Conservation (phyloP, 2,329 filamentous ascomycete species). For the Ceratocystis huliohia region DNA sequence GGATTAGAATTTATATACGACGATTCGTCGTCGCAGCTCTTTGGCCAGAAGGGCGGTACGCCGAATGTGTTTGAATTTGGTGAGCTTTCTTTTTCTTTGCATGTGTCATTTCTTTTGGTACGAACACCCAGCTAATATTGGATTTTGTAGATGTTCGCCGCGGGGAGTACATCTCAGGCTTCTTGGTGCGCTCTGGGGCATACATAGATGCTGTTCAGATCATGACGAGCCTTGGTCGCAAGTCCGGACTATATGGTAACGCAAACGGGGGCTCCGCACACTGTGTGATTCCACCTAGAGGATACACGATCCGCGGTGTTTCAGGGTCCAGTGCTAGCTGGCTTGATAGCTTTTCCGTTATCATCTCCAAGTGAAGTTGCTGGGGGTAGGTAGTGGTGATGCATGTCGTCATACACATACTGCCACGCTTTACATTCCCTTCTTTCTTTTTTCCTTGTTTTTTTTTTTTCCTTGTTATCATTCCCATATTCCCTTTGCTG, state of each 20-base stretch:
- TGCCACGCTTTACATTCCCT: too few species aligned
- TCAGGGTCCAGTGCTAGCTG: conserved; percentile 68
- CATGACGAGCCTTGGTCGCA: conserved; percentile 75
- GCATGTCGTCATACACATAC: neutral
- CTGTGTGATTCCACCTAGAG: conserved; percentile 70
- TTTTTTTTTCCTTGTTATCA: conserved; percentile 12
- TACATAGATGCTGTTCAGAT: conserved; percentile 87
- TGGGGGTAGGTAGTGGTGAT: conserved; percentile 6
- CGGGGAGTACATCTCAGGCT: conserved; percentile 79
- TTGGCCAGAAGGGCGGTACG: conserved; percentile 68
- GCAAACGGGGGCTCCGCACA: conserved; percentile 68
- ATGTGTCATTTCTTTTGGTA: neutral
- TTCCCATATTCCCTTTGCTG: neutral
- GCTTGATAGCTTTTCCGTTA: conserved; percentile 75
- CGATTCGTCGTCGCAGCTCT: conserved; percentile 68
- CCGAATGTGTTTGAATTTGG: conserved; percentile 62
- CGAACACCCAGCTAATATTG: conserved; percentile 12
- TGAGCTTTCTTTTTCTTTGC: conserved; percentile 31
- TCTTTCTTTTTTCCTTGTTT: neutral
- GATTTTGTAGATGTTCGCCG: conserved; percentile 35
- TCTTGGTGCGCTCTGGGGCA: conserved; percentile 63
- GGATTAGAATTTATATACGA: conserved; percentile 91
- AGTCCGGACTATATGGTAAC: conserved; percentile 77
- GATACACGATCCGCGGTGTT: conserved; percentile 78
- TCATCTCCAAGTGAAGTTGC: conserved; percentile 36